Percentiles rank a stretch among this genome's conserved stretches.
These are phyloP conservation scores for Davidsoniella neocaledoniae DNA, from an alignment of 2,329 filamentous ascomycete genomes.

Conservation along the genomic window DNA sequence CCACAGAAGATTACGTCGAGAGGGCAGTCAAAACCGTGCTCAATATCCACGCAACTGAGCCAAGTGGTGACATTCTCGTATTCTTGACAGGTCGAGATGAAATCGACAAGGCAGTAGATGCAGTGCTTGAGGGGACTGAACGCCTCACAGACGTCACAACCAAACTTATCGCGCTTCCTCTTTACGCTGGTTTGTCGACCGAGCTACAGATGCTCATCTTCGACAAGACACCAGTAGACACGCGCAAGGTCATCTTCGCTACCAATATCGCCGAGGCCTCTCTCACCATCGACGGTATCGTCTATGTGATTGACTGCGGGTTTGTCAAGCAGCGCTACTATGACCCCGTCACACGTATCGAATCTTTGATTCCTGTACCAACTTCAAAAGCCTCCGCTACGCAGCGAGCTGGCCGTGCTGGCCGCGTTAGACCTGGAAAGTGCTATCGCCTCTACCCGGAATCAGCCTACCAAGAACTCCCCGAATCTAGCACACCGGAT, in stretches of 20 bases:
- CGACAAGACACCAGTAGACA: conserved; percentile 63
- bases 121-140: conserved; percentile 12
- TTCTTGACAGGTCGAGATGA: conserved; percentile 90
- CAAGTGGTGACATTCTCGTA: conserved; percentile 71
- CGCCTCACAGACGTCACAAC: conserved; percentile 26
- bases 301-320: conserved; percentile 78
- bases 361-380: conserved; percentile 64
- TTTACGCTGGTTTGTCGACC: conserved; percentile 77
- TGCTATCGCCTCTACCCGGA: conserved; percentile 90
- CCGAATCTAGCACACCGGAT: conserved; percentile 65
- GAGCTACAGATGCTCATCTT: conserved; percentile 95
- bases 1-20: conserved; percentile 76
- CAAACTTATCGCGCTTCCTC: conserved; percentile 51
- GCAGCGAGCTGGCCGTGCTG: conserved; percentile 78
- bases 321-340: conserved; percentile 83
- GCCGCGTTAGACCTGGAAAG: conserved; percentile 77
- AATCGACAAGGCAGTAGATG: conserved; percentile 42
- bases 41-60: conserved; percentile 69
- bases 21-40: conserved; percentile 68
- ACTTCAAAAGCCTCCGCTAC: conserved; percentile 86
- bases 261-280: conserved; percentile 97
- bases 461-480: conserved; percentile 45
- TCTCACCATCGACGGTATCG: conserved; percentile 82
- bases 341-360: conserved; percentile 70
- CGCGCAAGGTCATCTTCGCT: conserved; percentile 77